Conservation (phyloP, 208 protist genomes). For the Phytomonas francai region DNA sequence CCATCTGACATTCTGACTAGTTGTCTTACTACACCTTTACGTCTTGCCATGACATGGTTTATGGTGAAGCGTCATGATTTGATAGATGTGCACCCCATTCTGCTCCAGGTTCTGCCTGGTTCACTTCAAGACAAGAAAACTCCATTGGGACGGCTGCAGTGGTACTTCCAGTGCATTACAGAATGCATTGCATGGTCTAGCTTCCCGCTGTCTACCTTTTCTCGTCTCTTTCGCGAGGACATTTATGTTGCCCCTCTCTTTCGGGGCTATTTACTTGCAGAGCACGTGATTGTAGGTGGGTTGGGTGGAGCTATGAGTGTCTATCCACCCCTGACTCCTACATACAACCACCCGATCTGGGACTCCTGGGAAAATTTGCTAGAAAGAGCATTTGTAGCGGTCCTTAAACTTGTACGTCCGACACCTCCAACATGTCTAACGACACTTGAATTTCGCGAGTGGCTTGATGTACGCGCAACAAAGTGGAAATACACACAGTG, state of each 20-base stretch:
- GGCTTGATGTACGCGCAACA: conserved; percentile 59
- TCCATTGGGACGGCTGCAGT: conserved; percentile 96
- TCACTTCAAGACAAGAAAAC: conserved; percentile 87
- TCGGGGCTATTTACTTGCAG: conserved; percentile 96
- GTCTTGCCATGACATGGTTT: conserved; percentile 94
- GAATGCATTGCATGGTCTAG: conserved; percentile 98
- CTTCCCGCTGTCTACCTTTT: conserved; percentile 70
- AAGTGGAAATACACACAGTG: conserved; percentile 60
- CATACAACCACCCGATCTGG: conserved; percentile 91
- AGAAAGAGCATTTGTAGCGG: conserved; percentile 53
- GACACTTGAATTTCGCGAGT: conserved; percentile 71
- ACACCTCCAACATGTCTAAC: conserved; percentile 39
- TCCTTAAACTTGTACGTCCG: conserved; percentile 49
- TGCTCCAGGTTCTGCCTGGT: conserved; percentile 72
- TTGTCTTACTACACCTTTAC: conserved; percentile 98
- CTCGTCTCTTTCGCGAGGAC: conserved; percentile 90
- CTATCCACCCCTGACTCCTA: conserved; percentile 89
- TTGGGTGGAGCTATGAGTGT: conserved; percentile 91
- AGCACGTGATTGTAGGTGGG: conserved; percentile 91
- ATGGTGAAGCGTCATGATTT: conserved; percentile 45
- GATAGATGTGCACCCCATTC: conserved; percentile 56
- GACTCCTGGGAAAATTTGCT: conserved; percentile 73
- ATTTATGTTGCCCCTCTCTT: conserved; percentile 96
- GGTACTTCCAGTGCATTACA: conserved; percentile 98
- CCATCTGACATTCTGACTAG: conserved; percentile 96